Evolutionary conservation across 495 filamentous ascomycete genomes (phyloP), one percentile per base, ranked within the genome.

Genomic region (Lepraria neglecta): DNA sequence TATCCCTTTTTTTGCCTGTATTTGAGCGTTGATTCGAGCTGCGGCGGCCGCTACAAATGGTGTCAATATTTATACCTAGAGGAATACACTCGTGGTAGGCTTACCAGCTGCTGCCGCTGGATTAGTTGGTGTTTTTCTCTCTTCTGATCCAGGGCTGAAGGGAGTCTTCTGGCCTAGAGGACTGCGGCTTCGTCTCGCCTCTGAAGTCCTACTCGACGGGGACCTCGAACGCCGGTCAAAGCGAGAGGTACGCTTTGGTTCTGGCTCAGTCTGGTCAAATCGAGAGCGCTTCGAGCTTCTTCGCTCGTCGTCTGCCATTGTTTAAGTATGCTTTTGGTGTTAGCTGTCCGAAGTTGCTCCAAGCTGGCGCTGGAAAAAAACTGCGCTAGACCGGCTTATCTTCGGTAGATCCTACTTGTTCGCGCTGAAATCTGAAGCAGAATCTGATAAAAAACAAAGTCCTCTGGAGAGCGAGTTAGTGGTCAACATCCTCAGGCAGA

Each of bases 201-300:
- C 82, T 24, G 76, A 73, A 43, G 86, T 80, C 65, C 81, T 80
- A 35, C 79, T 77, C 7, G 87, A 81, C 3, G 90, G 91, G 4
- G 91, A 96, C 48, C 90, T 85, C 47, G 91, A 96, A 59, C 91
- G 86, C 62, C 89, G 84, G 71, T 95, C 90, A 69, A 92, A 94
- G 66, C 89, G 80, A 33, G 89, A 90, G 28, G 73, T 68, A 19
- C 86, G 83, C 62, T 84, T 84, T 35, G 83, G 83, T 65, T 91
- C 88, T 6, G 89, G 84, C 67, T 90, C 90, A 45, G 82, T 91
- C 71, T 92, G 87, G 70, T 96, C 91, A 71, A 96, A 96, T 67
- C 91, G 90, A 52, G 91, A 96, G 53, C 91, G 87, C 78, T 94
- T 95, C 12, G 80, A 75, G 63, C 75, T 76, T 58, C 87, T 87